phyloP scores from a whole-genome alignment of 768 basidiomycete species.

The Mycena maculata region DNA sequence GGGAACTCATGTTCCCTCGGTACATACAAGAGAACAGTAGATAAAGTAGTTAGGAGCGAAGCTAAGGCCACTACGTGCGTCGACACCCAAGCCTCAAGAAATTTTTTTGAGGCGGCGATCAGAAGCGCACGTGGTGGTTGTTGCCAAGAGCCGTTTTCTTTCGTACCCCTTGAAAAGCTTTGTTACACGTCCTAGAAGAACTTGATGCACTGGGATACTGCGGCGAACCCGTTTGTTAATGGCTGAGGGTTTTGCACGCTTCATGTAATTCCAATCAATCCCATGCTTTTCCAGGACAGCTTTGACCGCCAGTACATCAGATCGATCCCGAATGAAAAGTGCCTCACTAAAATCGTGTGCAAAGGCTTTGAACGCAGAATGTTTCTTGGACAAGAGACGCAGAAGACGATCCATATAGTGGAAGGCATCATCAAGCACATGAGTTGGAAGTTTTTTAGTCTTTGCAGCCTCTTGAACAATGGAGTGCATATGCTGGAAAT shows the following conservation, averaged over 20 bases:
- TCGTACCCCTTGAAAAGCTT: background rate
- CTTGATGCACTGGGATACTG: background rate
- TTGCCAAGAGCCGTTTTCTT: too few relatives aligned
- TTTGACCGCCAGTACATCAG: background rate
- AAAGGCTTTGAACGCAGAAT: background rate
- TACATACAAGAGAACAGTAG: too few relatives aligned
- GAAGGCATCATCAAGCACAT: background rate
- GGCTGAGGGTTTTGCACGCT: background rate
- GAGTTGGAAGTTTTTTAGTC: background rate
- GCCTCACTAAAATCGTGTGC: background rate
- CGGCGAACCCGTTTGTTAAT: background rate
- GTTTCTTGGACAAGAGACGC: background rate
- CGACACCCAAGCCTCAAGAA: too few relatives aligned
- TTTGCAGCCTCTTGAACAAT: too few relatives aligned
- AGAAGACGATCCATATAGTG: constrained; percentile 1
- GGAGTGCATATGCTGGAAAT: too few relatives aligned
- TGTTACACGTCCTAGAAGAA: background rate
- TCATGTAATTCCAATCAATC: background rate
- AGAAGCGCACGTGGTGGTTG: too few relatives aligned
- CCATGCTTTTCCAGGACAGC: background rate
- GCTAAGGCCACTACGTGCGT: too few relatives aligned
- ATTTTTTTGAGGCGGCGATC: too few relatives aligned
- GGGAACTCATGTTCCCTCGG: too few relatives aligned
- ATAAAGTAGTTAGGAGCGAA: too few relatives aligned
- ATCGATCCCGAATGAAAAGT: background rate